Evolutionary conservation across 2,329 filamentous ascomycete genomes (phyloP), one percentile per base, ranked within the genome.

Genomic region (Colletotrichum incanum): DNA sequence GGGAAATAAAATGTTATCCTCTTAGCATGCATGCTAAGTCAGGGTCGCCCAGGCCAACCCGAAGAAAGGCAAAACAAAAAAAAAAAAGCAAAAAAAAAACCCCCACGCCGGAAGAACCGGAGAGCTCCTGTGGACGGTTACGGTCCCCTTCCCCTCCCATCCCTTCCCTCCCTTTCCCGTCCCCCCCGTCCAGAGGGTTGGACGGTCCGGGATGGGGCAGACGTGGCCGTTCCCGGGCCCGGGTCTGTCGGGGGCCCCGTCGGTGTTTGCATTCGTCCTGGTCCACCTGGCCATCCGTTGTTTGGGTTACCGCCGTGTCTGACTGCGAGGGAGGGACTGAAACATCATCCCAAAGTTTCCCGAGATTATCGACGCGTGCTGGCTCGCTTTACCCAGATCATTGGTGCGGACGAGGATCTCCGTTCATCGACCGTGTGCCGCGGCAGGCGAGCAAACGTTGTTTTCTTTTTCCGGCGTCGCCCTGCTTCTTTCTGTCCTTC

Each of bases 261-360:
- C 47, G 47, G 41, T 49, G 41, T 52, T 71, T 54, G 20, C 37
- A 43, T 41, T 23, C 16, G 18, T 31, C 39, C 28, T 39, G 39
- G 49, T 50, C 58, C 50, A 34, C 55, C n/a, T 50, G 39, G 18
- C 34, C 39, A 50, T 37, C 62, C 49, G 68, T 43, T 62, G 56
- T 67, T 67, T 67, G 64, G 64, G 56, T 71, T 71, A 43, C 50
- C 49, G 55, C 41, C n/a, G 56, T 34, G 64, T 67, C 68, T 67
- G 56, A 71, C 47, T 56, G 49, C 49, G 31, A 61, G 28, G 55
- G 41, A 47, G 34, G 34, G 23, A 61, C 65, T 72, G 65, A 72
- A 72, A 72, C 69, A 62, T 59, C 69, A 26, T 72, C 69, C 69
- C 65, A 58, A 58, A 62, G 47, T 58, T 26, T 41, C 43, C 28